phyloP scores from a whole-genome alignment of 768 basidiomycete genomes.

The Mycena sanguinolenta region DNA sequence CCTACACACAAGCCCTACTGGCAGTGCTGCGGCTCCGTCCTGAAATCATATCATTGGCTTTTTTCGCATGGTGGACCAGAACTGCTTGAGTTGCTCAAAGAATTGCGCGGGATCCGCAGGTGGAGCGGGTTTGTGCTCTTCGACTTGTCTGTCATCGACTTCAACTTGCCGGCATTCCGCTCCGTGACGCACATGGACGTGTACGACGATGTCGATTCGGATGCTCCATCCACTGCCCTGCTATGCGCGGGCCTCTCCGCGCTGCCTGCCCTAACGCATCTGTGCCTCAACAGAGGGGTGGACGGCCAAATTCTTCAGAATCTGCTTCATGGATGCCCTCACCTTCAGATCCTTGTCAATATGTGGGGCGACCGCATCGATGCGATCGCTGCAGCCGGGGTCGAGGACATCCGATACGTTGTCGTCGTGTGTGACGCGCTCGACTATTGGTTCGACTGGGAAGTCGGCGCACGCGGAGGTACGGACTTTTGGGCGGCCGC shows the following conservation, averaged over 20 bases:
- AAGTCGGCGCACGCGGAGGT: constrained; percentile 7
- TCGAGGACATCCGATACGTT: constrained; percentile 23
- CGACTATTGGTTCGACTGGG: constrained; percentile 25
- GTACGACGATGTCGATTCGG: constrained; percentile 14
- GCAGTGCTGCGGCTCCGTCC: constrained; percentile 22
- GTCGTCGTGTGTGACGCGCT: constrained; percentile 2
- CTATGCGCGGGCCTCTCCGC: constrained; percentile 1
- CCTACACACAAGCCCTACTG: not conserved
- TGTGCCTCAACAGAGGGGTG: constrained; percentile 13
- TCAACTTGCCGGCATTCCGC: constrained; percentile 3
- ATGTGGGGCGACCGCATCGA: constrained; percentile 6
- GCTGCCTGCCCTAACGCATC: constrained; percentile 23
- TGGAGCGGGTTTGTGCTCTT: constrained; percentile 28
- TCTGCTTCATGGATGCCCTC: constrained; percentile 5
- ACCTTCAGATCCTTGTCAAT: constrained; percentile 12
- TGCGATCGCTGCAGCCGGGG: not conserved
- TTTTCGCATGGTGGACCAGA: not conserved
- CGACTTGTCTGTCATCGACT: constrained; percentile 12
- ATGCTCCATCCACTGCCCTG: too few species aligned
- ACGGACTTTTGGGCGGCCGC: constrained; percentile 26
- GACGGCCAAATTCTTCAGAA: not conserved
- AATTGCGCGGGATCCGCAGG: not conserved
- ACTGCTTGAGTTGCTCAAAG: not conserved
- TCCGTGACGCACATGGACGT: constrained; percentile 29
- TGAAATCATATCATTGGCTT: constrained; percentile 3